A percentile compares a stretch with the other conserved stretches of the same genome.
Conservation (phyloP, 164 flowering plant genomes). For the Piper betle region DNA sequence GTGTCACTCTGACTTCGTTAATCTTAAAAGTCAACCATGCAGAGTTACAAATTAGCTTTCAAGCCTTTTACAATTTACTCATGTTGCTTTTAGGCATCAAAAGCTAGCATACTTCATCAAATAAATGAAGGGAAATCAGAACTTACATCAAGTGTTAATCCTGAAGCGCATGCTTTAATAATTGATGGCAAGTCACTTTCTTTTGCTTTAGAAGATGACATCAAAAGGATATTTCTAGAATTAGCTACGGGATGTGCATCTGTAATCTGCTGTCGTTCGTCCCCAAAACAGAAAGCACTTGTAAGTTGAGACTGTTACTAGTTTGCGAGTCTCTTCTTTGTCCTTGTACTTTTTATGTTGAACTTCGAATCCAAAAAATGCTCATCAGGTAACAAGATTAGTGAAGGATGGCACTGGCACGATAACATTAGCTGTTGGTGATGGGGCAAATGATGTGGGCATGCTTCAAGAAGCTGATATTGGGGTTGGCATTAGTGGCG, state of each 20-base stretch:
- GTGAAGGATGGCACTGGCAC: slow-evolving; percentile 78
- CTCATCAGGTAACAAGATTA: slow-evolving; percentile 55
- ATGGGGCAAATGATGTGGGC: slow-evolving; percentile 98
- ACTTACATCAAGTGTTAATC: slow-evolving; percentile 28
- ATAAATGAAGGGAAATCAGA: slow-evolving; percentile 39
- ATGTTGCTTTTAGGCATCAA: slow-evolving; percentile 46
- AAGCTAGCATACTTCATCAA: slow-evolving; percentile 48
- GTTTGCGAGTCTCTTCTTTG: not conserved
- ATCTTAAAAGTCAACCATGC: not conserved
- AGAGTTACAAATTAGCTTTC: not conserved
- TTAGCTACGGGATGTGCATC: slow-evolving; percentile 80
- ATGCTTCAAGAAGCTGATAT: slow-evolving; percentile 99
- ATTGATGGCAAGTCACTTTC: slow-evolving; percentile 91
- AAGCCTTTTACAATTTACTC: not conserved
- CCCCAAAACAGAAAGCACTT: slow-evolving; percentile 96
- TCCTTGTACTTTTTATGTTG: not conserved
- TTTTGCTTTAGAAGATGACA: slow-evolving; percentile 65
- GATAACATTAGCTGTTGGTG: slow-evolving; percentile 89
- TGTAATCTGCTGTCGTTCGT: slow-evolving; percentile 95
- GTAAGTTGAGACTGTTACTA: not conserved
- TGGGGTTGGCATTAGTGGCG: slow-evolving; percentile 95
- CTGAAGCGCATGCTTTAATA: slow-evolving; percentile 72
- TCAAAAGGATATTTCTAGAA: slow-evolving; percentile 50
- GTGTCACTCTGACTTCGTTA: not conserved
- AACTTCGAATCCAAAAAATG: no score